Percentiles rank a stretch among this genome's conserved stretches.
Evolutionary conservation across 352 stramenopile species (phyloP).

Genomic region (Pythium pyrilobum): DNA sequence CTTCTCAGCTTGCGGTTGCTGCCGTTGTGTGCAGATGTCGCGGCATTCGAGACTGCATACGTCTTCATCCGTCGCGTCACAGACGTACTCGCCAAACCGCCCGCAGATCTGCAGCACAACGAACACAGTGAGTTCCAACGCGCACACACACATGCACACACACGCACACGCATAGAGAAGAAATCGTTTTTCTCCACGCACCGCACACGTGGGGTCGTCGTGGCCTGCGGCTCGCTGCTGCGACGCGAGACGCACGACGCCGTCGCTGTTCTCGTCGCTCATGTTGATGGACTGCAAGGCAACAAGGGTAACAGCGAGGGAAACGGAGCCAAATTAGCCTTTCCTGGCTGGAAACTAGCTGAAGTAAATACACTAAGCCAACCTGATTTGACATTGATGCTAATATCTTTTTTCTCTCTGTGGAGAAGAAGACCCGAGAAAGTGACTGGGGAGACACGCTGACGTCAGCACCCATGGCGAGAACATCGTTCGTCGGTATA

Average conservation of each 20-base stretch:
- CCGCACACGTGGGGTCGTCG: conserved; percentile 39
- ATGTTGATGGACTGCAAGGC: too few species aligned
- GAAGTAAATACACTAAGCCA: not conserved
- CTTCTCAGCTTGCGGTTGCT: not conserved
- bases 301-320: too few species aligned
- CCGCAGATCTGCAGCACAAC: conserved; percentile 41
- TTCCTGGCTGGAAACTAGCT: not conserved
- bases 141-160: too few species aligned
- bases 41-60: conserved; percentile 81
- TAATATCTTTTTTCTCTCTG: too few species aligned
- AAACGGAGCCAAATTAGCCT: too few species aligned
- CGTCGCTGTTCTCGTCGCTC: not conserved
- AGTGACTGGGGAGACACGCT: too few species aligned
- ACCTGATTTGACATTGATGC: not conserved
- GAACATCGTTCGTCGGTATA: too few species aligned
- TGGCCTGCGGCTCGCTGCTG: conserved; percentile 29
- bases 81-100: conserved; percentile 75
- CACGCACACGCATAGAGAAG: too few species aligned
- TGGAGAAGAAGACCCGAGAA: too few species aligned
- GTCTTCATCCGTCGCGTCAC: conserved; percentile 76
- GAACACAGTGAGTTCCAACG: not conserved
- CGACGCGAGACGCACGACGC: conserved; percentile 21
- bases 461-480: too few species aligned
- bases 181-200: too few species aligned
- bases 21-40: conserved; percentile 30